Conservation (phyloP, 495 filamentous ascomycete genomes). For the Cercophora scortea region DNA sequence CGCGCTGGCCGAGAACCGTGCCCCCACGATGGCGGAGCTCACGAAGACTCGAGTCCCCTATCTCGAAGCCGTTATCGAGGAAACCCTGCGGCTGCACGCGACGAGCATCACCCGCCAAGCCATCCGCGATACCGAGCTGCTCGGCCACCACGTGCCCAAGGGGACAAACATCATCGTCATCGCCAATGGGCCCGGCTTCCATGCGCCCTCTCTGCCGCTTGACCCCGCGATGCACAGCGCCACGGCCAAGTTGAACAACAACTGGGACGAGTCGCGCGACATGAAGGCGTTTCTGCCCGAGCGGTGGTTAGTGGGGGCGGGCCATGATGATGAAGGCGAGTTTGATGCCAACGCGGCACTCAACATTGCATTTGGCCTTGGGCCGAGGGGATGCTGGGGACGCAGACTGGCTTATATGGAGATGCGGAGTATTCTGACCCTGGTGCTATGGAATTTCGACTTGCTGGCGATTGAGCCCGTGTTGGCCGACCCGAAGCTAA, state of each 20-base stretch:
- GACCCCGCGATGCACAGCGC: background rate
- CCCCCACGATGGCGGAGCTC: background rate
- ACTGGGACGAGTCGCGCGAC: background rate
- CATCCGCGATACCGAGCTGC: background rate
- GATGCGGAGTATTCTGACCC: background rate
- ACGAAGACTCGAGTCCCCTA: background rate
- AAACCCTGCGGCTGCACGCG: background rate
- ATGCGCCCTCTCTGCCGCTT: background rate
- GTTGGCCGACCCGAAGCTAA: background rate
- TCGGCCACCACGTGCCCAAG: background rate
- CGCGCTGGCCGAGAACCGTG: background rate
- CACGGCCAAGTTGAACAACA: background rate
- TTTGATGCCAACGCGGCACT: conserved; percentile 26
- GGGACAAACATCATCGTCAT: background rate
- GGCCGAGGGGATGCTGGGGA: conserved; percentile 39
- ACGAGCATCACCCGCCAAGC: background rate
- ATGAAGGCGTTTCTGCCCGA: background rate
- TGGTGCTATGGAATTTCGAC: background rate
- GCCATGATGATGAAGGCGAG: conserved; percentile 1
- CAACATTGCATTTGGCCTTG: conserved; percentile 41
- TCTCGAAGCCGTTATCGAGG: conserved; percentile 6
- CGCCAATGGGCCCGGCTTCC: no score
- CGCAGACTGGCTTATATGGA: background rate
- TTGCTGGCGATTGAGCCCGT: background rate
- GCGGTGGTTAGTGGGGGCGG: background rate